phyloP scores from a whole-genome alignment of 1,284 basidiomycete genomes.

The Sutorius eximius region DNA sequence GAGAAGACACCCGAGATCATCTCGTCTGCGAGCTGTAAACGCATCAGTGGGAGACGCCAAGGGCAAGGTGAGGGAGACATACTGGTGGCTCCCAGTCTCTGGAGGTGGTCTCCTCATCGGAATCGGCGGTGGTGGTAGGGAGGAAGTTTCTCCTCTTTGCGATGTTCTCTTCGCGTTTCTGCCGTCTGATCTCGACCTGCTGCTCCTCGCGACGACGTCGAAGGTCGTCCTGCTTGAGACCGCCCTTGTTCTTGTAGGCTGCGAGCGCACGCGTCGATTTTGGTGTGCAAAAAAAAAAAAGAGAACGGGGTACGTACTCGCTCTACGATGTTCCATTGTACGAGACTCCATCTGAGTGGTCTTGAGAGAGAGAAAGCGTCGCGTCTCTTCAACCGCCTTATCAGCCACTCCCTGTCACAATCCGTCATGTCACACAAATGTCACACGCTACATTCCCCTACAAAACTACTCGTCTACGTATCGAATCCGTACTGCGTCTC shows the following conservation, averaged over 20 bases:
- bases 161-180: constrained; percentile 96
- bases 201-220: constrained; percentile 94
- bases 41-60: constrained; percentile 5
- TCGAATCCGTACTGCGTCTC: constrained; percentile 22
- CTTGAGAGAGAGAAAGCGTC: constrained; percentile 13
- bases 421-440: constrained; percentile 24
- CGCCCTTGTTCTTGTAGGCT: constrained; percentile 80
- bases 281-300: background rate
- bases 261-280: constrained; percentile 18
- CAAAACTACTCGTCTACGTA: background rate
- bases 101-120: constrained; percentile 80
- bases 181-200: constrained; percentile 94
- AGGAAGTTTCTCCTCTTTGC: constrained; percentile 94
- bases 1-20: constrained; percentile 96
- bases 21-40: constrained; percentile 74
- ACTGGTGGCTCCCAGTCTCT: constrained; percentile 78
- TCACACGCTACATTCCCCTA: constrained; percentile 3
- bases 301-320: constrained; percentile 44
- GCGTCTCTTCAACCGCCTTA: constrained; percentile 31
- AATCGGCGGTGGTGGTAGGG: constrained; percentile 70
- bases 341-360: constrained; percentile 47
- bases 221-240: constrained; percentile 82
- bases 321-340: constrained; percentile 66
- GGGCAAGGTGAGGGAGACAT: constrained; percentile 29
- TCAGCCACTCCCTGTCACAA: constrained; percentile 28